These are phyloP conservation scores for Saturnispora hagleri DNA, from an alignment of 805 yeast genomes.

Conservation along the genomic window DNA sequence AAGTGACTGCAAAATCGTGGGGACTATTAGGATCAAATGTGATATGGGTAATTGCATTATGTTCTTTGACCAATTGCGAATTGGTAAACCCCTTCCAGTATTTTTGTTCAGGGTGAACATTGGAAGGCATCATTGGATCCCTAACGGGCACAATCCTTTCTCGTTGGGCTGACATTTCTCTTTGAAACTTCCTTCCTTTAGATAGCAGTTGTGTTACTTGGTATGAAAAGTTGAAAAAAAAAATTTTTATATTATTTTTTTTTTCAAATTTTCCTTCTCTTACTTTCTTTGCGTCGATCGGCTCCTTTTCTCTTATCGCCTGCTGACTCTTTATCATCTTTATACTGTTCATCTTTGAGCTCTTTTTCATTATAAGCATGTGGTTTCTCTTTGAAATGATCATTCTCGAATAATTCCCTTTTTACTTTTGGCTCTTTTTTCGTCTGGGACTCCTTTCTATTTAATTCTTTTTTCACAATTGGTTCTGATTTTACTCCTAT, in stretches of 20 bases:
- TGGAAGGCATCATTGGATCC: constrained; percentile 71
- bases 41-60: constrained; percentile 82
- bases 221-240: background rate
- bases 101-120: constrained; percentile 84
- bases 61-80: constrained; percentile 88
- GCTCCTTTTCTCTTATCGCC: background rate
- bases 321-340: background rate
- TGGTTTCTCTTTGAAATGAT: background rate
- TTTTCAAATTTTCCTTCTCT: background rate
- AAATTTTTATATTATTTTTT: background rate
- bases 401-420: background rate
- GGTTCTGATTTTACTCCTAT: background rate
- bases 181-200: background rate
- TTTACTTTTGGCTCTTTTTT: background rate
- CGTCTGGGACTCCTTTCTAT: background rate
- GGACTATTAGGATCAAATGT: constrained; percentile 81
- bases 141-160: constrained; percentile 57
- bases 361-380: background rate
- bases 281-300: background rate
- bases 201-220: background rate
- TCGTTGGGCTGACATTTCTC: constrained; percentile 60
- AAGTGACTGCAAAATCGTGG: constrained; percentile 87
- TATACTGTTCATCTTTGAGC: too few relatives aligned
- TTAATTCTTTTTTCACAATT: background rate
- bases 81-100: constrained; percentile 84